phyloP scores from a whole-genome alignment of 2,329 filamentous ascomycete species.

The Blastomyces silverae region DNA sequence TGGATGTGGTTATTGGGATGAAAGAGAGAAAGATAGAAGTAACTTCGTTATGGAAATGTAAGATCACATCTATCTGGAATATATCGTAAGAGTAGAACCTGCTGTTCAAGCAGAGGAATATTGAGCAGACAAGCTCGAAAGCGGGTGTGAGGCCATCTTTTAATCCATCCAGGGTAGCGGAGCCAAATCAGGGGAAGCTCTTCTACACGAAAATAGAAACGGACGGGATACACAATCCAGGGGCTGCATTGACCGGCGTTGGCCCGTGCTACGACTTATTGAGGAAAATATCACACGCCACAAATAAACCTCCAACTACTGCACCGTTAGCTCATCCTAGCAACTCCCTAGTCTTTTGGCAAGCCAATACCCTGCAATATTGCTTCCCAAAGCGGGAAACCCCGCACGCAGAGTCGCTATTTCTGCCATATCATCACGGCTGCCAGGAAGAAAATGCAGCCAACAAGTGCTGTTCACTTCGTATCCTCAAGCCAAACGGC shows the following conservation, averaged over 20 bases:
- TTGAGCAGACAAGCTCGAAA: not conserved
- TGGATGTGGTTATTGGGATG: slow-evolving; percentile 10
- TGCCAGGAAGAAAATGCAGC: not conserved
- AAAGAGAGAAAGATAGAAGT: not conserved
- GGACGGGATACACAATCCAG: not conserved
- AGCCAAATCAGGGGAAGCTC: not conserved
- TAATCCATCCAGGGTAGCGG: not conserved
- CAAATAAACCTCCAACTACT: not conserved
- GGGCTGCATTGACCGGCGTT: not conserved
- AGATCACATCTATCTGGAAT: not conserved
- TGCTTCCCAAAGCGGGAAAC: not conserved
- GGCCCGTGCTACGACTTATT: not conserved
- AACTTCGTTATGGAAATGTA: not conserved
- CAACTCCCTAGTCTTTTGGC: not conserved
- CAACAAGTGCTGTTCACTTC: not conserved
- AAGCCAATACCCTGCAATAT: not conserved
- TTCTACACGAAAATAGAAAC: not conserved
- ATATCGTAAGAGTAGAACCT: not conserved
- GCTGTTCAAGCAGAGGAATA: not conserved
- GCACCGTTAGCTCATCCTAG: not conserved
- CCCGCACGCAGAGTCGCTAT: not conserved
- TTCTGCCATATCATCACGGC: not conserved
- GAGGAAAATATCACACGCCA: not conserved
- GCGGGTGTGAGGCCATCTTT: not conserved
- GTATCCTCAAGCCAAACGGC: not conserved